Evolutionary conservation across 257 asterid species (phyloP).

Genomic region (Prunella vulgaris): DNA sequence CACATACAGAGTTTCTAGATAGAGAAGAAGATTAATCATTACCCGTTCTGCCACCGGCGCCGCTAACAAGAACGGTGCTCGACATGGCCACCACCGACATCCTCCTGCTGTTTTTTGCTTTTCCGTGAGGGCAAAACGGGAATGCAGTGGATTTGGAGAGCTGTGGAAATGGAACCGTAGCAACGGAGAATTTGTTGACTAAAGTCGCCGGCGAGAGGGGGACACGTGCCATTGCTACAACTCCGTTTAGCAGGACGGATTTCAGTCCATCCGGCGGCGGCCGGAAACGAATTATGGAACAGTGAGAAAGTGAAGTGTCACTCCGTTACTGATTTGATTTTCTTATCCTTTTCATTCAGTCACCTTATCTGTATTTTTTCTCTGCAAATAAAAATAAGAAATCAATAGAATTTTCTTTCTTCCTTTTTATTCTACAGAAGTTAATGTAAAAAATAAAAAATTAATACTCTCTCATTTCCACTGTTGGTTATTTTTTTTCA

Average conservation of each 20-base stretch:
- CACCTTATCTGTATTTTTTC: constrained; percentile 16
- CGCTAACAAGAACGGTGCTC: constrained; percentile 78
- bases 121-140: constrained; percentile 18
- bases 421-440: too few relatives aligned
- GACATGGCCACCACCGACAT: constrained; percentile 55
- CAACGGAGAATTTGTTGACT: background rate
- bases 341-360: background rate
- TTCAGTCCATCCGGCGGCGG: constrained; percentile 22
- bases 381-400: background rate
- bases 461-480: too few relatives aligned
- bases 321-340: constrained; percentile 4
- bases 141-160: constrained; percentile 13
- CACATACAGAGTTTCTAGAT: background rate
- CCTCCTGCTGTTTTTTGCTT: constrained; percentile 22
- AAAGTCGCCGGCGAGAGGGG: background rate
- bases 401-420: too few relatives aligned
- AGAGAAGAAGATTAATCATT: constrained; percentile 1
- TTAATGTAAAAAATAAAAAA: too few relatives aligned
- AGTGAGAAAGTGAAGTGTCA: background rate
- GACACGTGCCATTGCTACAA: constrained; percentile 20
- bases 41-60: constrained; percentile 98
- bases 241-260: background rate
- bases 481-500: too few relatives aligned
- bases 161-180: background rate
- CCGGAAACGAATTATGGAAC: background rate